These are phyloP conservation scores for Colletotrichum sp. DNA, from an alignment of 2,329 filamentous ascomycete genomes.

Conservation along the genomic window DNA sequence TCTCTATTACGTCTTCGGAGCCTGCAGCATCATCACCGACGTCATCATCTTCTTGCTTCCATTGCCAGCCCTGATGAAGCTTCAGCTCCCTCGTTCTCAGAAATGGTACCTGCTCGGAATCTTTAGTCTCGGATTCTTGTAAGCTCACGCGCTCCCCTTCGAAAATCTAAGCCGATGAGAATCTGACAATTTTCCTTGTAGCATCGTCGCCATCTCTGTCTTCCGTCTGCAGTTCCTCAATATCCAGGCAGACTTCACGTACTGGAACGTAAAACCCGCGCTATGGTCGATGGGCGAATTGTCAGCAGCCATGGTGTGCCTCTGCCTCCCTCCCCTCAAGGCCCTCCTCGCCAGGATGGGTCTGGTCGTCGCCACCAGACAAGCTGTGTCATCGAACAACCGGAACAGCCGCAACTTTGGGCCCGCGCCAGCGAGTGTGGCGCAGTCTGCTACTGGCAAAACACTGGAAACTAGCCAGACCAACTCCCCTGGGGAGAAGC, in stretches of 20 bases:
- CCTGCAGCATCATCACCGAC: constrained; percentile 29
- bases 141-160: background rate
- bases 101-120: constrained; percentile 28
- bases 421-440: background rate
- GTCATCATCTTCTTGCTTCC: constrained; percentile 29
- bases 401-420: background rate
- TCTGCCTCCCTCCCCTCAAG: constrained; percentile 25
- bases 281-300: constrained; percentile 27
- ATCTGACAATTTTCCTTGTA: background rate
- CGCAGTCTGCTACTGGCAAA: background rate
- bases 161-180: background rate
- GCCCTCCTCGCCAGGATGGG: constrained; percentile 1
- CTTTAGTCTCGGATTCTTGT: constrained; percentile 33
- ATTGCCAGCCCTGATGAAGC: constrained; percentile 26
- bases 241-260: constrained; percentile 20
- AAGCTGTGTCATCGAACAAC: background rate
- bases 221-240: constrained; percentile 25
- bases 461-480: background rate
- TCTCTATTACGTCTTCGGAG: constrained; percentile 26
- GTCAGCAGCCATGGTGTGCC: constrained; percentile 24
- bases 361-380: background rate
- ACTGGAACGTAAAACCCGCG: constrained; percentile 26
- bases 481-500: background rate
- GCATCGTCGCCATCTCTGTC: constrained; percentile 27
- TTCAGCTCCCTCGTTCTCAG: constrained; percentile 25